Evolutionary conservation across 441 rosid genomes (phyloP).

Genomic region (Corymbia calophylla): DNA sequence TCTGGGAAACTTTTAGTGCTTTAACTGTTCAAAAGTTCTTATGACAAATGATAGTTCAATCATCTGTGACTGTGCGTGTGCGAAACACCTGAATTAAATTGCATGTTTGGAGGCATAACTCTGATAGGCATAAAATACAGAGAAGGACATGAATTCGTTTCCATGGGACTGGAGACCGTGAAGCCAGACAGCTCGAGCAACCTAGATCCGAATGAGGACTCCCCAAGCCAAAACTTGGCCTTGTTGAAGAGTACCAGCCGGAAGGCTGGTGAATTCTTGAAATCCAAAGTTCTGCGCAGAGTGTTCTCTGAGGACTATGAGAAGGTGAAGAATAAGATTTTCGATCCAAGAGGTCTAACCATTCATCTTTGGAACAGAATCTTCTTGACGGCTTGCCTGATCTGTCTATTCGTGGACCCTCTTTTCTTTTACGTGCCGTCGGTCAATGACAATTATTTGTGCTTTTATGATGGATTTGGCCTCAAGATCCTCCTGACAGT

Average conservation of each 20-base stretch:
- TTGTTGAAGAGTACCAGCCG: background rate
- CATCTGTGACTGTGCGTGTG: background rate
- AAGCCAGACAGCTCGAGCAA: too few species aligned
- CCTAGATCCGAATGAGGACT: background rate
- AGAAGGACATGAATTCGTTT: background rate
- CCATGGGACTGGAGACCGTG: background rate
- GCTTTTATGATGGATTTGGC: background rate
- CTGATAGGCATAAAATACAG: background rate
- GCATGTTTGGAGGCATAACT: background rate
- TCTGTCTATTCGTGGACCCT: conserved; percentile 5
- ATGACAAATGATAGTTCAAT: background rate
- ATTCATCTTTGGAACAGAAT: conserved; percentile 6
- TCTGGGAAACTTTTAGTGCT: background rate
- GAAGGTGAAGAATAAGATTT: background rate
- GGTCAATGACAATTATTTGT: background rate
- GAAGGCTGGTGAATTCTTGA: background rate
- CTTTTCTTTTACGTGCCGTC: conserved; percentile 2
- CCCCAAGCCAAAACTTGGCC: background rate
- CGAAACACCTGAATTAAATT: background rate
- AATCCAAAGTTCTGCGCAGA: conserved; percentile 1
- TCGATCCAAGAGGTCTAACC: conserved; percentile 3
- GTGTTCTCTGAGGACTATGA: conserved; percentile 12
- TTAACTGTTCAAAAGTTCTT: background rate
- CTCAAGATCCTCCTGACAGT: background rate
- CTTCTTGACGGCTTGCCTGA: conserved; percentile 1